phyloP scores from a whole-genome alignment of 1,139 yeast species.

The Saccharomyces hybrid region DNA sequence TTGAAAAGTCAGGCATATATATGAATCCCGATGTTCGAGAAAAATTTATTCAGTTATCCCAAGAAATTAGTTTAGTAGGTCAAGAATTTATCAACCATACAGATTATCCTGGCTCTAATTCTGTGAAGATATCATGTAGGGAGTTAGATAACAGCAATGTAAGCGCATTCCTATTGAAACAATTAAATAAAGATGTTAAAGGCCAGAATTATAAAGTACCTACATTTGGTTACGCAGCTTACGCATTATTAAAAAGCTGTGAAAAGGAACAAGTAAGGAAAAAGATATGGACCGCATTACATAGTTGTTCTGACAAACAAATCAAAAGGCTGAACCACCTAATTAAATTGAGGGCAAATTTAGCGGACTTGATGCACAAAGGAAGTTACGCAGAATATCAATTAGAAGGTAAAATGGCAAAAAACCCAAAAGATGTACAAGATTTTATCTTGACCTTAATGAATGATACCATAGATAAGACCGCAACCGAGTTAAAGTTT shows the following conservation, averaged over 20 bases:
- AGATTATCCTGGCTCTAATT: slow-evolving; percentile 15
- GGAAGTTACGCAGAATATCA: slow-evolving; percentile 72
- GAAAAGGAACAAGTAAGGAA: slow-evolving; percentile 51
- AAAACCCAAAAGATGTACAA: slow-evolving; percentile 64
- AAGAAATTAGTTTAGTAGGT: slow-evolving; percentile 73
- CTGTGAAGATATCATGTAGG: slow-evolving; percentile 14
- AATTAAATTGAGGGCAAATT: slow-evolving; percentile 55
- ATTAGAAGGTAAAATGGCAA: slow-evolving; percentile 85
- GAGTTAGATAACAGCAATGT: slow-evolving; percentile 18
- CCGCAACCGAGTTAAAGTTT: slow-evolving; percentile 49
- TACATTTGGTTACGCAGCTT: slow-evolving; percentile 60
- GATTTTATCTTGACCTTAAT: slow-evolving; percentile 60
- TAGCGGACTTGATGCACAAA: slow-evolving; percentile 71
- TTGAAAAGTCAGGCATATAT: slow-evolving; percentile 83
- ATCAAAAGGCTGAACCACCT: slow-evolving; percentile 51
- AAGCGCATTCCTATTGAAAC: slow-evolving; percentile 22
- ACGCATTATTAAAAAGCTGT: slow-evolving; percentile 54
- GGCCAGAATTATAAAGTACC: slow-evolving; percentile 46
- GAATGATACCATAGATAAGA: slow-evolving; percentile 43
- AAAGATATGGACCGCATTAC: slow-evolving; percentile 67
- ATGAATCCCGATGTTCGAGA: slow-evolving; percentile 58
- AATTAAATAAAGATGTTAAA: slow-evolving; percentile 26
- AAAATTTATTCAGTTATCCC: slow-evolving; percentile 70
- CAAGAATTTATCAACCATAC: slow-evolving; percentile 54
- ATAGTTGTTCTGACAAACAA: slow-evolving; percentile 50